Base-by-base conservation (phyloP, 768 basidiomycete species). In the Mrakia frigida region DNA sequence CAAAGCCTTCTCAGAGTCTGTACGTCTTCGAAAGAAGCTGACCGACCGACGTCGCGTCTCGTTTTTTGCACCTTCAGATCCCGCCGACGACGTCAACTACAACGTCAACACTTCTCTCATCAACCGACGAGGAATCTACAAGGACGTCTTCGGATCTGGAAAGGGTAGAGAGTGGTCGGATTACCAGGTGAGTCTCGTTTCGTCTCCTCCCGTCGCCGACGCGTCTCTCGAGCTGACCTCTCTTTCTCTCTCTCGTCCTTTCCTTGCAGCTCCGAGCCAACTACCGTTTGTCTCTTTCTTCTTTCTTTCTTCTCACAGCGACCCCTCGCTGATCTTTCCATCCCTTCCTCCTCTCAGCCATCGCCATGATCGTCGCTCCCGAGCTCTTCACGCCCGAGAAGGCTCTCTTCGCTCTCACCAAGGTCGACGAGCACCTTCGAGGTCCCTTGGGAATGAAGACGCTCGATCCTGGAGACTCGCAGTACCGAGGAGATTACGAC, bases 361-460 rank as follows among this genome's bases (percentile, higher is more conserved):
- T 98, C 76, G 93, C 97, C 0, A 98, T 98, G 95, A 88, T 91
- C 3, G 94, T 98, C 63, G 97, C 97, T 1, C 96, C 96, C 13
- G 97, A 98, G 82, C 84, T 99, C 65, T 99, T 98, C 83, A 88
- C 93, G 73, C 88, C 88, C 13, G 82, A 87, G 71, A 91, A 91
- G 82, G 97, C 93, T 0, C 85, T 98, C 28, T 87, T 85, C 6
- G 92, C 94, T 0, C 85, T 98, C 52, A 86, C 87, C 78, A 84
- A 94, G n/a, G 91, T 91, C 2, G 94, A 96, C 82, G 82, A 90
- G 79, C 86, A 90, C 56, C 86, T 99, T 37, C 88, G 92, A n/a
- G 89, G 89, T 0, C 95, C 96, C 0, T 85, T 98, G 77, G 97
- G 97, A 1, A 96, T 98, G 92, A 97, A 91, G 87, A 98, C 97